phyloP scores from a whole-genome alignment of 176 grass and related monocot genomes.

The Paspalum vaginatum region DNA sequence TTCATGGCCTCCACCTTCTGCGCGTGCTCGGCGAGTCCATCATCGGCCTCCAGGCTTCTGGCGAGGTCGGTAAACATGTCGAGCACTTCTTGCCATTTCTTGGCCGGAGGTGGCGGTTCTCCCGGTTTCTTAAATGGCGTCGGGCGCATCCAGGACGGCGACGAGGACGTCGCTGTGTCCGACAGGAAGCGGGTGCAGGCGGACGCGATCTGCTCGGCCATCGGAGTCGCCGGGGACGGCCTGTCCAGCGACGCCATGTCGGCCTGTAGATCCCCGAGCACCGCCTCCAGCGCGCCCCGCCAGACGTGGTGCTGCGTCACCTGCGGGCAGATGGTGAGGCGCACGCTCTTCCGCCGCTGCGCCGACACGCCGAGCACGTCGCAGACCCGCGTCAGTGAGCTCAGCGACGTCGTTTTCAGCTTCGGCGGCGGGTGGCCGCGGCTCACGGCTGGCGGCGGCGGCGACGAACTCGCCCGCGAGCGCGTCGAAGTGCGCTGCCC shows the following conservation, averaged over 20 bases:
- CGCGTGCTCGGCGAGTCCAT: constrained; percentile 40
- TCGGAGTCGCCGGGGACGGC: constrained; percentile 39
- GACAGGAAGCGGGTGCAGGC: constrained; percentile 57
- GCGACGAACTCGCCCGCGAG: constrained; percentile 58
- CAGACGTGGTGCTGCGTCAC: constrained; percentile 83
- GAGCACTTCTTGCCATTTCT: constrained; percentile 82
- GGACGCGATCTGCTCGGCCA: constrained; percentile 71
- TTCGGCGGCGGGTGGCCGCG: constrained; percentile 11
- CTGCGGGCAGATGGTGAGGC: constrained; percentile 75
- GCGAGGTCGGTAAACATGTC: constrained; percentile 81
- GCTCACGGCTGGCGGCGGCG: not conserved
- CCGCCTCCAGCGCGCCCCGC: constrained; percentile 71
- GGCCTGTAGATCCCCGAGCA: constrained; percentile 58
- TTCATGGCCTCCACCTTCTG: constrained; percentile 76
- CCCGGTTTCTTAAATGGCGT: constrained; percentile 51
- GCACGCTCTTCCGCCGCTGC: constrained; percentile 68
- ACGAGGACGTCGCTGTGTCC: constrained; percentile 32
- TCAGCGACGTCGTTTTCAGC: constrained; percentile 41
- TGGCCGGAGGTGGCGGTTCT: constrained; percentile 23
- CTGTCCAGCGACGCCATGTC: constrained; percentile 50
- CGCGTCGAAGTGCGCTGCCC: constrained; percentile 56
- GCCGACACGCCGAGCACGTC: constrained; percentile 70
- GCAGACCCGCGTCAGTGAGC: constrained; percentile 64
- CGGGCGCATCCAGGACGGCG: constrained; percentile 82
- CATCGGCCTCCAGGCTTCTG: constrained; percentile 51